A percentile compares a stretch with the other conserved stretches of the same genome.
Evolutionary conservation across 805 yeast species (phyloP).

Genomic region (Ogataea neopini): DNA sequence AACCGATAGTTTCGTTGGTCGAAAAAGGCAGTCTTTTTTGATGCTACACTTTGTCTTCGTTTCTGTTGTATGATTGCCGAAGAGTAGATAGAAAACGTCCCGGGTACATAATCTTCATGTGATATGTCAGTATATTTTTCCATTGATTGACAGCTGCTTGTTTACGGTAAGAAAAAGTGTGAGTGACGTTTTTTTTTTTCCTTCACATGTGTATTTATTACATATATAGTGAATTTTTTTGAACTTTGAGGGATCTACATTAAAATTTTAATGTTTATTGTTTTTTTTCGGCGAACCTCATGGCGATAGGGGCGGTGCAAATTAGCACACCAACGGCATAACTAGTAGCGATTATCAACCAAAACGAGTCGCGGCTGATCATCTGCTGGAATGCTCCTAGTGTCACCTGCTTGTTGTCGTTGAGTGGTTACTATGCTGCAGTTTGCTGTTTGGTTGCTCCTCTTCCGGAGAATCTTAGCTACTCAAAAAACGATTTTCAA

Average conservation of each 20-base stretch:
- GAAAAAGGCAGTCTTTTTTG: conserved; percentile 3
- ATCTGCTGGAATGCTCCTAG: too few species aligned
- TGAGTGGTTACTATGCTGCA: too few species aligned
- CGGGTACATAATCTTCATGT: conserved; percentile 50
- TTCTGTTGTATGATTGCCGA: conserved; percentile 33
- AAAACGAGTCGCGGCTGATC: too few species aligned
- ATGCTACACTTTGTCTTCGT: conserved; percentile 15
- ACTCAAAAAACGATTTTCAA: too few species aligned
- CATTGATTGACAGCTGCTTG: conserved; percentile 21
- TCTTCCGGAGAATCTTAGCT: too few species aligned
- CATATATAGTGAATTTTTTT: neutral
- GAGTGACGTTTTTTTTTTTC: too few species aligned
- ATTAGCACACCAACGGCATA: too few species aligned
- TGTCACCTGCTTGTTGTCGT: too few species aligned
- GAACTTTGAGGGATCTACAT: neutral
- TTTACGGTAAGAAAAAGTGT: neutral
- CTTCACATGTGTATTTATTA: too few species aligned
- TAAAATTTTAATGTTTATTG: neutral
- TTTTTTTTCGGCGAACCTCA: neutral
- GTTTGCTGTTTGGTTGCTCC: too few species aligned
- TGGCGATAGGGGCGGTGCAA: neutral
- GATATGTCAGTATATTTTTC: conserved; percentile 37
- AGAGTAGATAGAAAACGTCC: conserved; percentile 55
- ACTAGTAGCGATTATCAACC: too few species aligned
- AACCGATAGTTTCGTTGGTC: conserved; percentile 20